A percentile compares a stretch with the other conserved stretches of the same genome.
Conservation (phyloP, 2,329 filamentous ascomycete species). For the Ophiobolus disseminans region DNA sequence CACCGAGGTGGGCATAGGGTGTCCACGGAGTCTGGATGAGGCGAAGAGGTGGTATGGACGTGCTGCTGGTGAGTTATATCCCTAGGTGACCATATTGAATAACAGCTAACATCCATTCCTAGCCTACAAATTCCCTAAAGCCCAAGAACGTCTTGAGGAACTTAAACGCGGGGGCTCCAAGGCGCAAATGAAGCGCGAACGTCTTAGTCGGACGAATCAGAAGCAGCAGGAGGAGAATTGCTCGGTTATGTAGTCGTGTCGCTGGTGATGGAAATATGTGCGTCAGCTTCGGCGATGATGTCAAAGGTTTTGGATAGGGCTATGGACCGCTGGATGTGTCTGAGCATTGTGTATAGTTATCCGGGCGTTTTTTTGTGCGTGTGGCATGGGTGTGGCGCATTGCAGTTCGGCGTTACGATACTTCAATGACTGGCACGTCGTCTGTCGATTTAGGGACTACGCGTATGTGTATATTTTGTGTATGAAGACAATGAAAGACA, state of each 20-base stretch:
- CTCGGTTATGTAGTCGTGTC: constrained; percentile 80
- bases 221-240: constrained; percentile 91
- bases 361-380: too few species aligned
- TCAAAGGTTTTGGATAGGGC: too few species aligned
- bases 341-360: too few species aligned
- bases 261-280: too few species aligned
- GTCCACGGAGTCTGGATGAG: constrained; percentile 85
- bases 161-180: constrained; percentile 81
- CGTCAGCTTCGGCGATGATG: too few species aligned
- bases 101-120: constrained; percentile 22
- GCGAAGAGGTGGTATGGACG: constrained; percentile 98
- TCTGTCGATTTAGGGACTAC: too few species aligned
- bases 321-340: too few species aligned
- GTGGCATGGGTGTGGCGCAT: too few species aligned
- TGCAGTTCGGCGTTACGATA: too few species aligned
- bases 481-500: too few species aligned
- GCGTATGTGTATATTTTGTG: too few species aligned
- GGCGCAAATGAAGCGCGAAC: constrained; percentile 75
- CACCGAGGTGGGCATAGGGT: constrained; percentile 92
- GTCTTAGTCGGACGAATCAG: constrained; percentile 80
- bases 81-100: background rate
- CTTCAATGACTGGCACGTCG: too few species aligned
- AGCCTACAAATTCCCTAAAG: constrained; percentile 96
- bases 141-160: constrained; percentile 89
- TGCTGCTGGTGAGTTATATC: constrained; percentile 79